Base-by-base conservation (phyloP, 495 filamentous ascomycete genomes). In the Penicillium soppii region DNA sequence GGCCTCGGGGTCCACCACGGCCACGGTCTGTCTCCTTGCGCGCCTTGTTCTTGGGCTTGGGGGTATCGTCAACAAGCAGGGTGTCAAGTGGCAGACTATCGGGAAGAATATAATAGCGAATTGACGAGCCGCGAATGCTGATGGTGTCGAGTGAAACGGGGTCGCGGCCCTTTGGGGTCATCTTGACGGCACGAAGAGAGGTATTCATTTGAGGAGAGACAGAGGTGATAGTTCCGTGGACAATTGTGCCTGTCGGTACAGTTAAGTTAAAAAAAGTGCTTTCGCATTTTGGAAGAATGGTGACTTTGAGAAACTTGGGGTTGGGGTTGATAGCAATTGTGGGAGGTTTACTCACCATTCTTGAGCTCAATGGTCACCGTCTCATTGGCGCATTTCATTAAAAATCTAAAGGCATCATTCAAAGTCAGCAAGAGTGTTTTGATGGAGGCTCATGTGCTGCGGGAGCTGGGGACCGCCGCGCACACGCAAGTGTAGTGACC, bases 1-100 rank as follows among this genome's bases (percentile, higher is more conserved):
- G 74, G 59, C 82, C 88, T 22, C 77, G 56, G 43, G 66, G 70
- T 47, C 87, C 74, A 33, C 79, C 70, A 41, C 80, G 78, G 50
- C 79, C 74, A 39, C 84, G 82, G 54, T 12, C 29, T 23, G 84
- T 78, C 72, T 98, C 95, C 79, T 98, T 98, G 62, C 94, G 78
- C 23, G 94, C 92, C 83, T 97, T 97, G 72, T 98, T 97, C 85
- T 97, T 97, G 42, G 94, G 92, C 76, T 98, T 98, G 26, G 92
- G 90, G 45, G 90, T 84, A 69, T 98, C 94, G 62, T 98, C 94
- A 50, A 98, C 90, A 12, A 98, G 77, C 26, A 98, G 81, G 12
- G 92, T 95, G 66, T 98, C 94, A 38, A 98, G 81, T 15, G 92
- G 94, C 47, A 98, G 80, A 40, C 87, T 92, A 72, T 98, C 94